These are phyloP conservation scores for Barnettozyma populi DNA, from an alignment of 805 yeast genomes.

Conservation along the genomic window DNA sequence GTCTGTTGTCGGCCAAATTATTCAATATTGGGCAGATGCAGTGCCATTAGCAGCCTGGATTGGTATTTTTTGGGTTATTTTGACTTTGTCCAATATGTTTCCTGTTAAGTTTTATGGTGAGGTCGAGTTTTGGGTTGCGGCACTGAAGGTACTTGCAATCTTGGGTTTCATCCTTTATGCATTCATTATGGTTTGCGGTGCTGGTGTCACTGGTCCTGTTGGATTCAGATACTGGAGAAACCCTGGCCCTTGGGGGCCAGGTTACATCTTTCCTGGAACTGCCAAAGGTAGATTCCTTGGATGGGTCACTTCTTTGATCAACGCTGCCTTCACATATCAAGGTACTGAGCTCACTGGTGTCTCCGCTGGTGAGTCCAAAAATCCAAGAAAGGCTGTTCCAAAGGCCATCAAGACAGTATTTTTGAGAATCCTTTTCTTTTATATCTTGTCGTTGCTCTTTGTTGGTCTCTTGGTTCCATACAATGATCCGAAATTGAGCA, in stretches of 20 bases:
- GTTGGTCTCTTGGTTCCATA: conserved; percentile 64
- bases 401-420: conserved; percentile 66
- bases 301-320: conserved; percentile 63
- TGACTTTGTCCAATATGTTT: conserved; percentile 50
- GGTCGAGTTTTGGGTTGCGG: conserved; percentile 69
- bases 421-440: conserved; percentile 60
- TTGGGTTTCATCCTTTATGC: conserved; percentile 65
- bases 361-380: conserved; percentile 67
- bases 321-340: conserved; percentile 74
- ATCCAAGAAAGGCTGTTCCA: conserved; percentile 48
- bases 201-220: conserved; percentile 60
- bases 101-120: conserved; percentile 73
- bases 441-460: conserved; percentile 59
- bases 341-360: conserved; percentile 76
- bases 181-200: conserved; percentile 70
- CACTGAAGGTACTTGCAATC: conserved; percentile 61
- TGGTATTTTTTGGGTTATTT: conserved; percentile 55
- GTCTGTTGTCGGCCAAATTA: conserved; percentile 65
- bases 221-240: conserved; percentile 80
- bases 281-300: conserved; percentile 61
- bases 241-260: conserved; percentile 74
- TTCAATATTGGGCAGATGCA: conserved; percentile 57
- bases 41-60: conserved; percentile 76
- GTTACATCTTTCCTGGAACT: conserved; percentile 41
- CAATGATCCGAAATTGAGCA: conserved; percentile 49